These are phyloP conservation scores for Aureobasidium sp. DNA, from an alignment of 2,329 filamentous ascomycete genomes.

Conservation along the genomic window DNA sequence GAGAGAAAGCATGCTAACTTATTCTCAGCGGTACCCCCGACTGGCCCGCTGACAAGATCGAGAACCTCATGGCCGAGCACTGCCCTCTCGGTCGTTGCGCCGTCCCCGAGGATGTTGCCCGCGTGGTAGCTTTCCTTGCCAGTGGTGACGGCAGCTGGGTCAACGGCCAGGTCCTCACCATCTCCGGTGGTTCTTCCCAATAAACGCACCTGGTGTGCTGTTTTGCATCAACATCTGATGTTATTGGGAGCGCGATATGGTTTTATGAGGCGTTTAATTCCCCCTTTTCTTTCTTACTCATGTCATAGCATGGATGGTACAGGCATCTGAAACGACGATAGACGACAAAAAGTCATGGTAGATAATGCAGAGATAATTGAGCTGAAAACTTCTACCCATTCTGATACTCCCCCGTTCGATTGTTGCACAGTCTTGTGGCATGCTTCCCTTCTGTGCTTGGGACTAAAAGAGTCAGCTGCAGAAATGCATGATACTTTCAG, in stretches of 20 bases:
- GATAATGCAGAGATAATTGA: neutral
- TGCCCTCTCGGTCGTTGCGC: slow-evolving; percentile 43
- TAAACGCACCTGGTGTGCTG: slow-evolving; percentile 15
- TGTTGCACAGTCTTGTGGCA: too few relatives aligned
- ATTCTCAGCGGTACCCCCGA: slow-evolving; percentile 32
- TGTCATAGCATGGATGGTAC: slow-evolving; percentile 3
- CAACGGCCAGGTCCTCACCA: slow-evolving; percentile 35
- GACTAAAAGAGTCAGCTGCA: too few relatives aligned
- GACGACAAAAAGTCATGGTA: slow-evolving; percentile 8
- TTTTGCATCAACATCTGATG: neutral
- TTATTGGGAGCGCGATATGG: neutral
- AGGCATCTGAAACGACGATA: slow-evolving; percentile 4
- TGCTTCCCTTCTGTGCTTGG: too few relatives aligned
- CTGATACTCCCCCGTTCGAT: too few relatives aligned
- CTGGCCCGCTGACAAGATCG: slow-evolving; percentile 41
- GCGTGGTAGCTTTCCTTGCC: slow-evolving; percentile 31
- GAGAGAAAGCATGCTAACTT: too few relatives aligned
- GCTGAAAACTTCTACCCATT: neutral
- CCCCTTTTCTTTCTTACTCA: neutral
- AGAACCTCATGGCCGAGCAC: slow-evolving; percentile 41
- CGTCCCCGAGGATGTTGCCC: slow-evolving; percentile 35
- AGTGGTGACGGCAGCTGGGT: slow-evolving; percentile 32
- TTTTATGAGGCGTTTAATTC: slow-evolving; percentile 7
- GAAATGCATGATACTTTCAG: too few relatives aligned
- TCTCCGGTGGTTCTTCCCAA: slow-evolving; percentile 33